Evolutionary conservation across 2,329 filamentous ascomycete species (phyloP).

Genomic region (Escovopsis sp.): DNA sequence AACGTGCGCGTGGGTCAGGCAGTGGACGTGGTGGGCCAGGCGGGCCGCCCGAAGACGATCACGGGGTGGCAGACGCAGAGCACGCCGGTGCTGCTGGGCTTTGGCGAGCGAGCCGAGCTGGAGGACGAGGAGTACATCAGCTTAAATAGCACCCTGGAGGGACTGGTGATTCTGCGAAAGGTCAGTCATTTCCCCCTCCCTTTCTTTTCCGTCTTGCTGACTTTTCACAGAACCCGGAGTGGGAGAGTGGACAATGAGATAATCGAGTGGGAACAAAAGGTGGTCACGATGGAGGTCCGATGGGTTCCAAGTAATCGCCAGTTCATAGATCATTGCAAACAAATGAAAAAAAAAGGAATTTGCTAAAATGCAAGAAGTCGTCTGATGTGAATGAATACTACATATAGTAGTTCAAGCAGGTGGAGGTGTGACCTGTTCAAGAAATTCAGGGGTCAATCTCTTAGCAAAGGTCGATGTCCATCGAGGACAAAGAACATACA

Average conservation of each 20-base stretch:
- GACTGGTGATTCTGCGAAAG: conserved; percentile 92
- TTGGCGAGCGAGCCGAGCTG: conserved; percentile 89
- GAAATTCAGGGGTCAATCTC: too few relatives aligned
- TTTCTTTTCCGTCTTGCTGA: too few relatives aligned
- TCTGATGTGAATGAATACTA: too few relatives aligned
- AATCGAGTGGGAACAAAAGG: background rate
- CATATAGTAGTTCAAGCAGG: too few relatives aligned
- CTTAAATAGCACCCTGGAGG: conserved; percentile 81
- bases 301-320: too few relatives aligned
- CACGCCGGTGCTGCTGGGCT: conserved; percentile 88
- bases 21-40: conserved; percentile 94
- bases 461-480: too few relatives aligned
- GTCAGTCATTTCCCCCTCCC: conserved; percentile 33
- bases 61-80: conserved; percentile 99
- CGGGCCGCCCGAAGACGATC: conserved; percentile 94
- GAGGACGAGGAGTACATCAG: conserved; percentile 97
- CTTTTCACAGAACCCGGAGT: conserved; percentile 22
- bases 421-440: too few relatives aligned
- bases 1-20: conserved; percentile 96
- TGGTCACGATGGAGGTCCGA: too few relatives aligned
- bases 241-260: conserved; percentile 24
- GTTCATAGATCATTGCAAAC: background rate
- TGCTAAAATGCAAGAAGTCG: background rate
- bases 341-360: background rate
- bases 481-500: too few relatives aligned